Percentiles rank a stretch among this genome's conserved stretches.
phyloP scores from a whole-genome alignment of 1,284 basidiomycete genomes.

The Pseudozyma thailandica region DNA sequence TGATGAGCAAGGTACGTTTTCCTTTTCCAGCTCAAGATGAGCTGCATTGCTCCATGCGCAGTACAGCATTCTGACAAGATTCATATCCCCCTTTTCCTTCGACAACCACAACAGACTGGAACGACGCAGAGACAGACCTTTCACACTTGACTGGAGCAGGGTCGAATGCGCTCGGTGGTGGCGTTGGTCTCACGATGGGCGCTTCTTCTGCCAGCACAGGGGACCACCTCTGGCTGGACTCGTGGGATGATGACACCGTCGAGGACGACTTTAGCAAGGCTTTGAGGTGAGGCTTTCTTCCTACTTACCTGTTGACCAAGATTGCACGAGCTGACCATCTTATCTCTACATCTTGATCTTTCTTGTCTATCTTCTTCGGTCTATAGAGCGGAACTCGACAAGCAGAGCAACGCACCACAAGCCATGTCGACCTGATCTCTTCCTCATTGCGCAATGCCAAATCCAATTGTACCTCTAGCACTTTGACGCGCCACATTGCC shows the following conservation, averaged over 20 bases:
- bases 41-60: too few species aligned
- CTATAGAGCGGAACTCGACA: slow-evolving; percentile 56
- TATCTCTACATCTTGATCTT: neutral
- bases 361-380: neutral
- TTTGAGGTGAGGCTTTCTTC: slow-evolving; percentile 76
- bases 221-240: slow-evolving; percentile 93
- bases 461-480: neutral
- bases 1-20: slow-evolving; percentile 60
- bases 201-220: slow-evolving; percentile 39
- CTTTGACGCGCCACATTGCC: neutral
- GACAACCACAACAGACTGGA: slow-evolving; percentile 76
- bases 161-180: slow-evolving; percentile 33
- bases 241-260: slow-evolving; percentile 99
- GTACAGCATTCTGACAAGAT: neutral
- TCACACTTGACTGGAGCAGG: slow-evolving; percentile 73
- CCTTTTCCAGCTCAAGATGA: too few species aligned
- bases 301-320: neutral
- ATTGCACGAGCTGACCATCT: neutral
- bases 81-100: neutral
- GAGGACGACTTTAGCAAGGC: slow-evolving; percentile 97
- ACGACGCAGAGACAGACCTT: slow-evolving; percentile 82
- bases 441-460: slow-evolving; percentile 2
- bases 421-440: slow-evolving; percentile 51
- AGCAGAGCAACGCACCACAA: slow-evolving; percentile 44
- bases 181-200: slow-evolving; percentile 51